phyloP scores from a whole-genome alignment of 805 yeast genomes.

The Kuraishia piskuri region DNA sequence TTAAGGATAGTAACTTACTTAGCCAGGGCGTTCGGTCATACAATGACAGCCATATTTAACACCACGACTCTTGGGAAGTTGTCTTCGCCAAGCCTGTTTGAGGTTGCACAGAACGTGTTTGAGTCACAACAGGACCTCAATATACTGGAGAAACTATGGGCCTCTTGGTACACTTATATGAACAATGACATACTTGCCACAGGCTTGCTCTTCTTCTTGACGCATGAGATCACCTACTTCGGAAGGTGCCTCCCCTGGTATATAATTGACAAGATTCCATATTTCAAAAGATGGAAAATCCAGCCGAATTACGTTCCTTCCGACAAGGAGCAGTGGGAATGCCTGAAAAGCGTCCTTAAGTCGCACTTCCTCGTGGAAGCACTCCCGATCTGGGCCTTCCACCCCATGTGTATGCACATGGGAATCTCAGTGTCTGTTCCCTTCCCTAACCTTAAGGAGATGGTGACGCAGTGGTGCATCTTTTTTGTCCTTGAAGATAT shows the following conservation, averaged over 20 bases:
- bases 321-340: conserved; percentile 53
- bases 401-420: conserved; percentile 40
- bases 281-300: conserved; percentile 42
- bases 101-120: conserved; percentile 26
- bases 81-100: conserved; percentile 19
- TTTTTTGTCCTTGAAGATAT: conserved; percentile 47
- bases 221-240: conserved; percentile 49
- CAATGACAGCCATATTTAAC: conserved; percentile 24
- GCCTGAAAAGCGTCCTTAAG: conserved; percentile 45
- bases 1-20: neutral
- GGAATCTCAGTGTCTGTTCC: conserved; percentile 45
- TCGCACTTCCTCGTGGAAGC: conserved; percentile 53
- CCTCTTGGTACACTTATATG: conserved; percentile 45
- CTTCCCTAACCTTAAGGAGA: conserved; percentile 35
- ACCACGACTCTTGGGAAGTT: conserved; percentile 17
- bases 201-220: conserved; percentile 44
- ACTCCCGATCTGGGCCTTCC: conserved; percentile 56
- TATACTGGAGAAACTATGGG: conserved; percentile 41
- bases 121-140: conserved; percentile 33
- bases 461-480: conserved; percentile 34
- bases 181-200: conserved; percentile 49
- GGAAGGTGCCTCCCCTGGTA: conserved; percentile 55
- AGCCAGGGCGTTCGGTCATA: neutral
- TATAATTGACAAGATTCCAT: conserved; percentile 43
- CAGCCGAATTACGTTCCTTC: conserved; percentile 45